phyloP scores from a whole-genome alignment of 768 basidiomycete species.

The Leccinellum rugosiceps region DNA sequence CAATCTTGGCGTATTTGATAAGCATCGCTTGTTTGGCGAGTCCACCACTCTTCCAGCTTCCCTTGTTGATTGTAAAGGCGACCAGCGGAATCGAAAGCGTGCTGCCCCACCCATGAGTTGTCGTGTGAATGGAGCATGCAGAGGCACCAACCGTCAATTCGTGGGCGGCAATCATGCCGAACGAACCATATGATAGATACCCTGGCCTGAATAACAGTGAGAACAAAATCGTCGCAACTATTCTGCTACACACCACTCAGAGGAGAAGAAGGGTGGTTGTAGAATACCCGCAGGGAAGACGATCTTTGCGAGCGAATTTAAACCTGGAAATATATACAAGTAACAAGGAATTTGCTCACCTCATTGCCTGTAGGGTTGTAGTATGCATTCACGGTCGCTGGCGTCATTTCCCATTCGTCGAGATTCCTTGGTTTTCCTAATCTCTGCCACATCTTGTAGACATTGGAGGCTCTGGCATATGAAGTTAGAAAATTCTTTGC shows the following conservation, averaged over 20 bases:
- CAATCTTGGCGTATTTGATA: conserved; percentile 85
- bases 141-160: conserved; percentile 70
- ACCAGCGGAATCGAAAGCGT: conserved; percentile 89
- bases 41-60: conserved; percentile 91
- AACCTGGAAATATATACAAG: not conserved
- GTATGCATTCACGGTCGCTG: conserved; percentile 85
- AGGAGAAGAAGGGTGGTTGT: conserved; percentile 86
- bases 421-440: conserved; percentile 69
- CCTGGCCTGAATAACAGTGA: conserved; percentile 59
- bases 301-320: conserved; percentile 46
- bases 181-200: conserved; percentile 88
- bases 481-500: conserved; percentile 5
- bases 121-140: not conserved
- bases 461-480: conserved; percentile 48
- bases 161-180: conserved; percentile 90
- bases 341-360: conserved; percentile 37
- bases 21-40: conserved; percentile 76
- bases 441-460: conserved; percentile 68
- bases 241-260: conserved; percentile 54
- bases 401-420: conserved; percentile 85
- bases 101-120: conserved; percentile 39
- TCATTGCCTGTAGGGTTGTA: conserved; percentile 87
- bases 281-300: conserved; percentile 97
- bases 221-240: not conserved
- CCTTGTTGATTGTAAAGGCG: conserved; percentile 89